Conservation (phyloP, 2,329 filamentous ascomycete species). For the Fusarium bactridioides region DNA sequence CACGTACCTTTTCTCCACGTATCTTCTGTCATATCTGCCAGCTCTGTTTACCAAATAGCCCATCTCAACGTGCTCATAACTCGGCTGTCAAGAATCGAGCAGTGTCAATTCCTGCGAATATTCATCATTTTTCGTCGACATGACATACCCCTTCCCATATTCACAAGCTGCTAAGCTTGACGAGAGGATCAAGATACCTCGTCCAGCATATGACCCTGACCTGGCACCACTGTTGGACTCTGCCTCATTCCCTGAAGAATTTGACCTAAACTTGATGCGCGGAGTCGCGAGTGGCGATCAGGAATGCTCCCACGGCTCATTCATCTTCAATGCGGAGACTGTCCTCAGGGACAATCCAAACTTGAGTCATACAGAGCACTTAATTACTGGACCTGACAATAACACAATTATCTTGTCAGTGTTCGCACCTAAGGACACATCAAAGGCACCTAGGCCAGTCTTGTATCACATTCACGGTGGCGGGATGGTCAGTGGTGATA, state of each 20-base stretch:
- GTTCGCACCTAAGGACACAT: background rate
- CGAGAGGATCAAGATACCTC: background rate
- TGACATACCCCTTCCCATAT: background rate
- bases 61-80: background rate
- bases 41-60: background rate
- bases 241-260: slow-evolving; percentile 2
- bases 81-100: background rate
- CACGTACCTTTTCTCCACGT: background rate
- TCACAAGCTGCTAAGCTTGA: slow-evolving; percentile 6
- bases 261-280: slow-evolving; percentile 1
- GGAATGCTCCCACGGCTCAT: slow-evolving; percentile 2
- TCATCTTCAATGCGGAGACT: background rate
- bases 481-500: background rate
- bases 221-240: background rate
- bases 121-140: background rate
- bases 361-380: background rate
- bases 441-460: background rate
- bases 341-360: background rate
- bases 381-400: background rate
- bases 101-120: accelerated
- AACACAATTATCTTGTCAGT: background rate
- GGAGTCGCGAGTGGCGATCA: background rate
- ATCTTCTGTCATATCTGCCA: background rate
- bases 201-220: background rate
- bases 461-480: slow-evolving; percentile 5